Conservation (phyloP, 345 rosid genomes). For the Rhodamnia rubescens region DNA sequence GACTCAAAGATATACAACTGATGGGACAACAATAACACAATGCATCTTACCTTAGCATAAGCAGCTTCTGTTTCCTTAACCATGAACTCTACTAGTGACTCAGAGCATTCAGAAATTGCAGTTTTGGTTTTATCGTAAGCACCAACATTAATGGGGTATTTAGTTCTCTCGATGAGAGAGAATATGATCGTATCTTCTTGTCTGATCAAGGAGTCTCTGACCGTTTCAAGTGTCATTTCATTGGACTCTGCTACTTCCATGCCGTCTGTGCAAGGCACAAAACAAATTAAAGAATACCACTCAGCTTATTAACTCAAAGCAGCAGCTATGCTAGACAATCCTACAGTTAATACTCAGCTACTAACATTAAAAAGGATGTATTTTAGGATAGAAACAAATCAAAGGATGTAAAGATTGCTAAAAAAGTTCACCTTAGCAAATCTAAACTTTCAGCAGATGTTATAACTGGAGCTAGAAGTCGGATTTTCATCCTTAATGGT, state of each 20-base stretch:
- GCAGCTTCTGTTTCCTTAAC: slow-evolving; percentile 44
- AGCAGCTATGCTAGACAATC: background rate
- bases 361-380: background rate
- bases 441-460: background rate
- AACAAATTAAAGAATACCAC: background rate
- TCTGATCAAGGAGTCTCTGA: slow-evolving; percentile 56
- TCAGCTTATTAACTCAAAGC: background rate
- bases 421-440: background rate
- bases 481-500: background rate
- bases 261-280: background rate
- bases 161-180: slow-evolving; percentile 69
- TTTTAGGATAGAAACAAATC: background rate
- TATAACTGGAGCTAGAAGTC: background rate
- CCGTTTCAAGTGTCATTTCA: slow-evolving; percentile 33
- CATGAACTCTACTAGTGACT: slow-evolving; percentile 42
- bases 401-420: background rate
- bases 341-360: background rate
- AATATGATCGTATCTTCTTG: slow-evolving; percentile 81
- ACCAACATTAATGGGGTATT: slow-evolving; percentile 38
- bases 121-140: slow-evolving; percentile 15
- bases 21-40: background rate
- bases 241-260: slow-evolving; percentile 15
- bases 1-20: background rate
- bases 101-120: slow-evolving; percentile 28
- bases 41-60: slow-evolving; percentile 44